Conservation (phyloP, 352 stramenopile species). For the Heterotrichella gracilis region DNA sequence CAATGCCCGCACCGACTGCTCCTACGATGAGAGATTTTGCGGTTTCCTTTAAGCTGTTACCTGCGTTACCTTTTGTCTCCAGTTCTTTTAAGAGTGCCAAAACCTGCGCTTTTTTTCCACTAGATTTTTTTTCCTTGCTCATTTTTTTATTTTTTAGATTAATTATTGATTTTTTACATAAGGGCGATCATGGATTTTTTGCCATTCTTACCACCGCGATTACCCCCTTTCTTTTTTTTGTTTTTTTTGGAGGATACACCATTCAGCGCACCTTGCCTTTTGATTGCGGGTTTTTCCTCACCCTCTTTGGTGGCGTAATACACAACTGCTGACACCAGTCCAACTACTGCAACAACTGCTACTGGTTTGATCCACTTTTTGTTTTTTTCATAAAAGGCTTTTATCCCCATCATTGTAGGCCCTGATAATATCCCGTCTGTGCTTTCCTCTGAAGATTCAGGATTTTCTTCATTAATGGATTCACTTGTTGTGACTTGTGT, state of each 20-base stretch:
- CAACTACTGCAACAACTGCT: neutral
- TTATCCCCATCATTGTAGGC: neutral
- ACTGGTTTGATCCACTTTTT: neutral
- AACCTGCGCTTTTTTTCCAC: neutral
- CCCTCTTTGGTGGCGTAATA: neutral
- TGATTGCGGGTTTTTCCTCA: neutral
- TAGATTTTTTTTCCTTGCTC: neutral
- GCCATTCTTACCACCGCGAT: neutral
- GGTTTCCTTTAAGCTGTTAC: neutral
- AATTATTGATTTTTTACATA: neutral
- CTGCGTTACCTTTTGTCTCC: neutral
- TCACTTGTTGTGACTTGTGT: no score
- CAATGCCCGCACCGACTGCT: neutral
- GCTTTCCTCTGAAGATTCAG: neutral
- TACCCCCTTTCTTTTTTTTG: neutral
- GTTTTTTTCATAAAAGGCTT: neutral
- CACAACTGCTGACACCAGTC: neutral
- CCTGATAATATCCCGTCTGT: neutral
- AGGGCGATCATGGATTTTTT: neutral
- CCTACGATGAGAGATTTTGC: neutral
- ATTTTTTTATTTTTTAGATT: conserved; percentile 11
- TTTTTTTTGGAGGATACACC: neutral
- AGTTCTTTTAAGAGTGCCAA: neutral
- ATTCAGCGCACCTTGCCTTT: neutral
- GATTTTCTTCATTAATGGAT: no score